A percentile compares a stretch with the other conserved stretches of the same genome.
These are phyloP conservation scores for Yarrowia galli DNA, from an alignment of 1,139 yeast species.

Conservation along the genomic window DNA sequence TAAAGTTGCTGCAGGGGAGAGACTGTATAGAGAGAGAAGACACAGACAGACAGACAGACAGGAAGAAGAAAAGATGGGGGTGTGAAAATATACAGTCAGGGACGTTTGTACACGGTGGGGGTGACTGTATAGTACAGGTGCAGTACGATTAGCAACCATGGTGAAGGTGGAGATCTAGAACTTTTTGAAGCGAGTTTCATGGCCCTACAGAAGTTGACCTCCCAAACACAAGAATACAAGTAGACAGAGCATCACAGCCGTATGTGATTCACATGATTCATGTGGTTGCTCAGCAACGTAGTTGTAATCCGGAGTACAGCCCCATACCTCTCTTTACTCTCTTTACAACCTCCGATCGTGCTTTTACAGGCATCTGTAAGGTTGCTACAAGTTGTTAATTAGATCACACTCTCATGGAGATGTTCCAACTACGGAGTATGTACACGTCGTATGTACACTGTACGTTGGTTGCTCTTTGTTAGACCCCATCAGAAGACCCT, in stretches of 20 bases:
- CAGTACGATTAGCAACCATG: background rate
- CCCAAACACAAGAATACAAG: no score
- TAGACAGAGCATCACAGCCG: no score
- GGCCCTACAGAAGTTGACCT: no score
- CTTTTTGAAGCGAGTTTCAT: no score
- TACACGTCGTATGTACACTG: no score
- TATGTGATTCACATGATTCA: no score
- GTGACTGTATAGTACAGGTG: background rate
- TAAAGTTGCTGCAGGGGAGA: slow-evolving; percentile 36
- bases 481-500: background rate
- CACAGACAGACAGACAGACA: no score
- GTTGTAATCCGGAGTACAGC: no score
- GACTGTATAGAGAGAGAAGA: slow-evolving; percentile 18
- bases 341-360: background rate
- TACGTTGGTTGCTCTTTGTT: slow-evolving; percentile 17
- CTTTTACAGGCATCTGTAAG: background rate
- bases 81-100: background rate
- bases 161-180: no score
- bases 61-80: background rate
- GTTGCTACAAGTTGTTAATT: background rate
- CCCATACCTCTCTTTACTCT: no score
- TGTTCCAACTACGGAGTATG: background rate
- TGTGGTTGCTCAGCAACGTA: no score
- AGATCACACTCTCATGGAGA: slow-evolving; percentile 6
- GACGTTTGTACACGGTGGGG: no score